Base-by-base conservation (phyloP, 2,329 filamentous ascomycete species). In the Hypoxylon sp. region DNA sequence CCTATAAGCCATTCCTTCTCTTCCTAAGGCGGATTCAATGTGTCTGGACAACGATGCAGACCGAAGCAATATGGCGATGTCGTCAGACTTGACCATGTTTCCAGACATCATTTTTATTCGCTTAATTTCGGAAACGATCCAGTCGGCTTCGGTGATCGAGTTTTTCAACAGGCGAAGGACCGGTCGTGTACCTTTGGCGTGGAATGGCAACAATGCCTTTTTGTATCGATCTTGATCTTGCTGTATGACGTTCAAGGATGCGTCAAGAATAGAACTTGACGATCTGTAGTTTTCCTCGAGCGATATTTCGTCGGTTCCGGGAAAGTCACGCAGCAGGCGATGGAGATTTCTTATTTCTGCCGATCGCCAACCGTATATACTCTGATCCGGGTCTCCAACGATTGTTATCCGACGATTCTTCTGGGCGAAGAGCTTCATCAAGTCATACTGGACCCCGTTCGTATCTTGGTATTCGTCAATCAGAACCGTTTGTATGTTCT, bases 391-490 rank as follows among this genome's bases (percentile, higher is more conserved):
- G 67, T 99, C 93, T 23, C 93, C 94, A 3, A 99, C 94, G 52
- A 97, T 90, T 1, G 93, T 97, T 61, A 97, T 93, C n/a, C 85
- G 81, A 47, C 83, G 81, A 31, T 81, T 79, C 15, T 78, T 74
- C 53, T 90, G 84, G 1, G 92, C 90, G 63, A 99, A 87, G 1
- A 96, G 79, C 57, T 83, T 87, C 91, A 97, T 97, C 30, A 99
- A 76, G 62, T 97, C 91, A 65, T 96, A 97, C 70, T 99, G 93
- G 3, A 97, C 87, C 13, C 90, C 83, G 67, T 97, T 99, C 5
- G 93, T 97, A 72, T 99, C 93, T 71, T 99, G 93, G 58, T 97
- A 99, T 67, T 99, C 93, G 68, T 99, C 93, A 56, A 99, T 95
- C 34, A 99, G 78, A 5, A 97, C 91, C 0, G 90, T 84, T 69